Base-by-base conservation (phyloP, 768 basidiomycete species). In the Gymnopilus junonius region DNA sequence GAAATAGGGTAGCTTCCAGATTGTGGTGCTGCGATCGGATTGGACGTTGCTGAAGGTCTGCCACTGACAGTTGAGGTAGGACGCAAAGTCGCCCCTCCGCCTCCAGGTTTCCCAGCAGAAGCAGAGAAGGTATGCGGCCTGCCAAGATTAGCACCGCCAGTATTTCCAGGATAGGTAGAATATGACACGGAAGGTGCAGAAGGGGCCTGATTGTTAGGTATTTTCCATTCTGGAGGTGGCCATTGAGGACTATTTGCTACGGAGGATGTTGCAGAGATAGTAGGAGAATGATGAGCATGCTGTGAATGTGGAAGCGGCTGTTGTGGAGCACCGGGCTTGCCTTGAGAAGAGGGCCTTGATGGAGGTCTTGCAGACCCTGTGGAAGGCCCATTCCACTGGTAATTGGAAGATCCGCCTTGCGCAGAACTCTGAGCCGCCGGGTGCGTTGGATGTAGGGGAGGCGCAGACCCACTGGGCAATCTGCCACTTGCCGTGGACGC, bases 151-250 rank as follows among this genome's bases (percentile, higher is more conserved):
- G 76, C 75, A 53, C 78, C 77, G 4, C 66, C 71, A 32, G 55
- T 17, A 34, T 61, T 48, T 8, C 39, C 60, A 31, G 54, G 60
- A 53, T 71, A 69, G 11, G 65, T 62, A 23, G 67, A 60, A 54
- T 71, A 64, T 2, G 67, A 32, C 15, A 59, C 51, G 39, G 53
- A 31, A 15, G 64, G 37, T 37, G 61, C 55, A 60, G 61, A 50
- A 59, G 69, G 15, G 58, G 64, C 32, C 63, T 72, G 58, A 40
- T 31, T 59, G 45, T 67, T 51, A 54, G 65, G 62, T 3, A 73
- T 55, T 20, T 75, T 70, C 82, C 82, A 82, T 54, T 81, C 80
- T 21, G 77, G 68, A 62, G 82, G 81, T 27, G 82, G 80, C 82
- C 81, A 82, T 56, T 76, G 76, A 11, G 54, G 21, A 27, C 15